These are phyloP conservation scores for Colletotrichum liriopes DNA, from an alignment of 2,329 filamentous ascomycete genomes.

Conservation along the genomic window DNA sequence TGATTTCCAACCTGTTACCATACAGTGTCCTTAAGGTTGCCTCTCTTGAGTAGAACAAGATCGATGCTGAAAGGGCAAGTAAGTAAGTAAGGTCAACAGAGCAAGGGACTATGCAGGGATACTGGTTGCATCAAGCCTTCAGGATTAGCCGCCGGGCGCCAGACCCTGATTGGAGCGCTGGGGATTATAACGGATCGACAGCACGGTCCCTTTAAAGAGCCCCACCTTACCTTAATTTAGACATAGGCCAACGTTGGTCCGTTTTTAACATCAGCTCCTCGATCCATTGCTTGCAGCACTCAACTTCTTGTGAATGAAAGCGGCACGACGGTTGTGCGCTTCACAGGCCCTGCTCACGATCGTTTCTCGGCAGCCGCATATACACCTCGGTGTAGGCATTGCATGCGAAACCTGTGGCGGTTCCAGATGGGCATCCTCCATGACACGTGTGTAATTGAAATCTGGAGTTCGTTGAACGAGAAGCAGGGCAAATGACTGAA, in stretches of 20 bases:
- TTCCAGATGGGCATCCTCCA: not conserved
- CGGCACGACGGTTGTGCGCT: not conserved
- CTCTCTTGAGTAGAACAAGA: not conserved
- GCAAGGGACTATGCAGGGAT: not conserved
- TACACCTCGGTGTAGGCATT: not conserved
- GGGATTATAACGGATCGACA: not conserved
- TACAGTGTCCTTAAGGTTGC: not conserved
- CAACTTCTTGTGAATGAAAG: not conserved
- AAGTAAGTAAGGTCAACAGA: not conserved
- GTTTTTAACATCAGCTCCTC: not conserved
- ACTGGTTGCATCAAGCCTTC: not conserved
- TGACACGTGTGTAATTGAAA: not conserved
- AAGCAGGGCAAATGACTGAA: not conserved
- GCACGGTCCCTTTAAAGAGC: not conserved
- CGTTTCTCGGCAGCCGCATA: not conserved
- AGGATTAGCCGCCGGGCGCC: slow-evolving; percentile 34
- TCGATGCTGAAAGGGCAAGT: not conserved
- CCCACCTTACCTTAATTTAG: slow-evolving; percentile 33
- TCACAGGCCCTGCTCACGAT: too few species aligned
- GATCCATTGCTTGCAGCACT: not conserved
- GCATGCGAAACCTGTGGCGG: slow-evolving; percentile 12
- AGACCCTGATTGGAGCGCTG: slow-evolving; percentile 16
- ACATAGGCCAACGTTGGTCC: not conserved
- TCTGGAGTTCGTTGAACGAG: not conserved
- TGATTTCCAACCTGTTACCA: not conserved